phyloP scores from a whole-genome alignment of 2,329 filamentous ascomycete species.

The Fusarium sp. region DNA sequence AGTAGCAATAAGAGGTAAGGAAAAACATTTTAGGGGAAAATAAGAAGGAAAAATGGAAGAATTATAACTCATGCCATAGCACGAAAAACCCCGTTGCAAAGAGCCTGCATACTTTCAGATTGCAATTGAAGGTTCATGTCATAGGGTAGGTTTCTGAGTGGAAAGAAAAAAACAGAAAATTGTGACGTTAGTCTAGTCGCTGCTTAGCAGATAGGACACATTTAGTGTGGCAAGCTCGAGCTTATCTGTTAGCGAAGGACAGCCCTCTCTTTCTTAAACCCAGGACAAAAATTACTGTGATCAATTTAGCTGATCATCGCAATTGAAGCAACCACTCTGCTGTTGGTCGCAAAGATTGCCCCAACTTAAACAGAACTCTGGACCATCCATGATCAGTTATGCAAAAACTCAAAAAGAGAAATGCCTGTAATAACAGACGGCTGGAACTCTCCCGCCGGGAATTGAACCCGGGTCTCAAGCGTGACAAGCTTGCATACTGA shows the following conservation, averaged over 20 bases:
- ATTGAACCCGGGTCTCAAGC: conserved; percentile 34
- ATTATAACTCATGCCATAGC: no score
- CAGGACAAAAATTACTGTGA: not conserved
- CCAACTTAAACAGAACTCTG: not conserved
- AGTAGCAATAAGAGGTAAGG: not conserved
- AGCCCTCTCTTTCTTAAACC: not conserved
- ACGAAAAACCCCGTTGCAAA: not conserved
- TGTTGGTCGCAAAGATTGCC: no score
- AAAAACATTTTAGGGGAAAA: not conserved
- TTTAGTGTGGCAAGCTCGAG: fast-evolving
- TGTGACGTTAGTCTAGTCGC: fast-evolving
- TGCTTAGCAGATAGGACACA: conserved; percentile 3
- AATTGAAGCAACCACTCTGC: not conserved
- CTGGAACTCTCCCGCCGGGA: conserved; percentile 33
- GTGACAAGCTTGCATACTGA: conserved; percentile 35
- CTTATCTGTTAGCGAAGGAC: not conserved
- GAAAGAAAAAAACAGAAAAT: not conserved
- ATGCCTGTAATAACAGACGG: not conserved
- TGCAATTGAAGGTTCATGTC: not conserved
- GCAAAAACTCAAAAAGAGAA: fast-evolving
- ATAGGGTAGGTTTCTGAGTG: not conserved
- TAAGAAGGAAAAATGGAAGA: no score
- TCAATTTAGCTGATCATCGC: not conserved
- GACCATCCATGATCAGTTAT: not conserved
- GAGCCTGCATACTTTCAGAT: fast-evolving